A percentile compares a stretch with the other conserved stretches of the same genome.
Conservation (phyloP, 768 basidiomycete genomes). For the Trametes cingulata region DNA sequence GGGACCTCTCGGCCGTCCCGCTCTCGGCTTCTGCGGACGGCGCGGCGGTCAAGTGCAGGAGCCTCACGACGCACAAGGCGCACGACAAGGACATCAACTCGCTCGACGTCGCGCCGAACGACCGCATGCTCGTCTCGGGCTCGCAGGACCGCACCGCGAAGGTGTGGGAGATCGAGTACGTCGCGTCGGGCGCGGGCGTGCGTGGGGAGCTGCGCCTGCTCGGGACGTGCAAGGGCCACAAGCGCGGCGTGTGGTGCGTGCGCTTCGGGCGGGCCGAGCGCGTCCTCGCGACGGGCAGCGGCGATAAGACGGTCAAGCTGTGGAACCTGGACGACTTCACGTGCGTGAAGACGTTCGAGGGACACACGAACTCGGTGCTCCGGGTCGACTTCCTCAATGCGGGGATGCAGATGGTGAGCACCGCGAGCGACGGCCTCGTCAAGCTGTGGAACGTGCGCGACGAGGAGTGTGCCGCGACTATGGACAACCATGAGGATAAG, state of each 20-base stretch:
- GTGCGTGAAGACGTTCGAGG: constrained; percentile 96
- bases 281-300: constrained; percentile 89
- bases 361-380: constrained; percentile 95
- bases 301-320: constrained; percentile 91
- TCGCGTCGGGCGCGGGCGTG: constrained; percentile 35
- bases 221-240: constrained; percentile 94
- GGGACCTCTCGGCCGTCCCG: constrained; percentile 73
- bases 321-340: constrained; percentile 95
- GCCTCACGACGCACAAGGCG: constrained; percentile 83
- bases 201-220: constrained; percentile 72
- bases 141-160: constrained; percentile 97
- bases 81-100: constrained; percentile 99
- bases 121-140: constrained; percentile 84
- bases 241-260: constrained; percentile 94
- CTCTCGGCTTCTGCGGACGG: constrained; percentile 9
- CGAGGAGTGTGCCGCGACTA: constrained; percentile 82
- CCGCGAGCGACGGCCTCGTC: constrained; percentile 92
- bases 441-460: constrained; percentile 93
- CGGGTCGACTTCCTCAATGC: constrained; percentile 86
- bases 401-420: constrained; percentile 84
- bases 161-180: constrained; percentile 75
- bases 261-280: constrained; percentile 83
- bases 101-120: constrained; percentile 89
- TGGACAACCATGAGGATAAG: constrained; percentile 99
- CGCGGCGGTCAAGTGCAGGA: constrained; percentile 55